Base-by-base conservation (phyloP, 306 rosid species). In the Casuarina glauca region DNA sequence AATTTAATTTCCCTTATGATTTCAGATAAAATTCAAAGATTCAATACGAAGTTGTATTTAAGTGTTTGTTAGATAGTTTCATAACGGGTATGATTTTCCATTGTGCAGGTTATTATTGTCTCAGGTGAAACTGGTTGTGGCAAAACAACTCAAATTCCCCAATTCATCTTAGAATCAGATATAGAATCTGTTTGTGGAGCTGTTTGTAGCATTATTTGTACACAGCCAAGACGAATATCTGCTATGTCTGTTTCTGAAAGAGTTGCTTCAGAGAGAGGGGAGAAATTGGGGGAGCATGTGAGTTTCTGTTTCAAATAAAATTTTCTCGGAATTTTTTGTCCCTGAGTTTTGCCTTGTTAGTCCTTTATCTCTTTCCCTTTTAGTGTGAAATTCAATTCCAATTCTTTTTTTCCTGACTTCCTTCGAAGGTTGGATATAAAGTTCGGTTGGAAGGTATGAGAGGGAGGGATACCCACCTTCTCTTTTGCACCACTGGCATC, bases 111-210 rank as follows among this genome's bases (percentile, higher is more conserved):
- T 78, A 81, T 87, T 60, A 80, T 91, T 78, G 82, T 96, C 80
- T 96, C 99, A 26, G 99, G 99, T 50, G 88, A 96, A 91, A 96
- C 99, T 78, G 98, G 99, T 69, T 96, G 99, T 87, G 98, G 99
- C 69, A 96, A 96, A 90, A 96, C 99, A 74, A 96, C 99, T 11
- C 99, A 96, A 89, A 88, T 96, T 86, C 97, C 99, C 74, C 99
- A 96, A 76, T 91, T 91, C 84, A 90, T 96, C 90, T 85, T 96
- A 67, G 99, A 96, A 83, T 87, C 96, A 57, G 98, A 90, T 90
- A 82, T 87, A 79, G 96, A 91, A 73, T 88, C 94, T 68, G 81
- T 73, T 58, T 78, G 74, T 46, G 99, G 99, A 80, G 98, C 93
- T 82, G 74, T 79, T 71, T 96, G 99, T 78, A 93, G 85, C 76